Conservation (phyloP, 345 rosid genomes). For the Citrus mangshanensis region DNA sequence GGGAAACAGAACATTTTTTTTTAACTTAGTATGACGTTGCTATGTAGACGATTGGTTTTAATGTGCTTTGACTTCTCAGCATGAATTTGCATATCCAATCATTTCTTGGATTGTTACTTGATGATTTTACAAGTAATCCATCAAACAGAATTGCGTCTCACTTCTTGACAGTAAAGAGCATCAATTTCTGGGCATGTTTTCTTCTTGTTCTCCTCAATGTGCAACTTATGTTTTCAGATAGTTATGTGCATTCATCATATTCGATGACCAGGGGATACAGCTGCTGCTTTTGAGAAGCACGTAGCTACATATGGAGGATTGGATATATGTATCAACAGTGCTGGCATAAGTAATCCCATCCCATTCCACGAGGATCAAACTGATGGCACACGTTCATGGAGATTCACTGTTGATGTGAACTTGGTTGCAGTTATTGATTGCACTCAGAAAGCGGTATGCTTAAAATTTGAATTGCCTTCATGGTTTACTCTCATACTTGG, state of each 20-base stretch:
- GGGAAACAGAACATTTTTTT: background rate
- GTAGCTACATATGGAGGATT: slow-evolving; percentile 71
- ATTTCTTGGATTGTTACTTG: background rate
- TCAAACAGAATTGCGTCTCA: background rate
- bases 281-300: slow-evolving; percentile 78
- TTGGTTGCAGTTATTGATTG: slow-evolving; percentile 64
- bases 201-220: background rate
- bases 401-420: slow-evolving; percentile 63
- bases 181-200: background rate
- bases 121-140: background rate
- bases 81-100: background rate
- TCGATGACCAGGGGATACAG: slow-evolving; percentile 51
- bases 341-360: slow-evolving; percentile 49
- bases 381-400: slow-evolving; percentile 77
- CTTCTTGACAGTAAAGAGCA: background rate
- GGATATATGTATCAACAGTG: slow-evolving; percentile 79
- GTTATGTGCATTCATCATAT: background rate
- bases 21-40: background rate
- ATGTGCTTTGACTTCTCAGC: too few relatives aligned
- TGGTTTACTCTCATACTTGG: slow-evolving; percentile 1
- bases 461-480: background rate
- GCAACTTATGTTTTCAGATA: background rate
- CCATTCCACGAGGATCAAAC: slow-evolving; percentile 55
- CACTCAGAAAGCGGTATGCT: slow-evolving; percentile 75
- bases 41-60: too few relatives aligned